phyloP scores from a whole-genome alignment of 768 basidiomycete species.

The Boletales sp. region DNA sequence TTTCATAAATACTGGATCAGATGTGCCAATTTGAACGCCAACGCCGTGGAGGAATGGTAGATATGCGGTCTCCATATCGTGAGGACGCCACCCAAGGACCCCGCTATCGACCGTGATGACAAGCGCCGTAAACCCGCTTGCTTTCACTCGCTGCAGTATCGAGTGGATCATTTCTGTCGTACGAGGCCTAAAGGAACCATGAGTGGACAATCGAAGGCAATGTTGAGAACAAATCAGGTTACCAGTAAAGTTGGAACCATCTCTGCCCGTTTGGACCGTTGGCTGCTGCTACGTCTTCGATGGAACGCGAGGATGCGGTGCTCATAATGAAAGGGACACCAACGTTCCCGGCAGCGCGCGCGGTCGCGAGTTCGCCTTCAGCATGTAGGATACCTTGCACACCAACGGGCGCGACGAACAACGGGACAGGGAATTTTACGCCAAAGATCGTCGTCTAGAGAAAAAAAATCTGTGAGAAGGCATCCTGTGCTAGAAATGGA shows the following conservation, averaged over 20 bases:
- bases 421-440: constrained; percentile 53
- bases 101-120: constrained; percentile 80
- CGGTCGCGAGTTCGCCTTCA: constrained; percentile 69
- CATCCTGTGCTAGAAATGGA: not conserved
- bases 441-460: constrained; percentile 79
- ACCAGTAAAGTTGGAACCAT: constrained; percentile 87
- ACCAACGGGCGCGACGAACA: constrained; percentile 72
- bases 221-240: constrained; percentile 3
- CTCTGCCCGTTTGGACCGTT: constrained; percentile 58
- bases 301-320: constrained; percentile 65
- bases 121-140: constrained; percentile 61
- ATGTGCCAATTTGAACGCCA: constrained; percentile 64
- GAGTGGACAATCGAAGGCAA: no score
- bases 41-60: constrained; percentile 65
- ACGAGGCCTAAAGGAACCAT: constrained; percentile 47
- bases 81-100: constrained; percentile 70
- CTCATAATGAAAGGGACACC: constrained; percentile 73
- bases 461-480: no score
- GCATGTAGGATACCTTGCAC: constrained; percentile 71
- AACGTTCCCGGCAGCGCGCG: constrained; percentile 59
- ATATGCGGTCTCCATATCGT: constrained; percentile 62
- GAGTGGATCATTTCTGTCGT: constrained; percentile 59
- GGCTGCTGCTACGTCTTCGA: constrained; percentile 72
- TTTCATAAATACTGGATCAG: constrained; percentile 79
- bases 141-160: constrained; percentile 62